Evolutionary conservation across 1,284 basidiomycete genomes (phyloP).

Genomic region (Sanghuangporus sanghuang): DNA sequence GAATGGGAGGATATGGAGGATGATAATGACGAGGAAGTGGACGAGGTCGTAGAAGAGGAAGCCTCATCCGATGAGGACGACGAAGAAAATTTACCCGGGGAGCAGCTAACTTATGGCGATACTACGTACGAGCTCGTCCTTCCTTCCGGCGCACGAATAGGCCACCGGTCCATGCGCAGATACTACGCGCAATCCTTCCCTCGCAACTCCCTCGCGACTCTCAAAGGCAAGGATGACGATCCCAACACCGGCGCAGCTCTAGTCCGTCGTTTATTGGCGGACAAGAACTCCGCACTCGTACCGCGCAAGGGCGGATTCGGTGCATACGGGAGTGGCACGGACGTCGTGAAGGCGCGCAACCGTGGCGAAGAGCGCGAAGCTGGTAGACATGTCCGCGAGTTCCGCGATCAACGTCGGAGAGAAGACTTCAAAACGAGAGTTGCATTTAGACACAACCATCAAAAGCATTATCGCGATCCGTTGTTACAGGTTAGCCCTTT

Average conservation of each 20-base stretch:
- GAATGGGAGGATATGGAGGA: constrained; percentile 61
- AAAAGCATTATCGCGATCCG: constrained; percentile 81
- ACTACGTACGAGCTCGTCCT: constrained; percentile 87
- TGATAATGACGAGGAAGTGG: constrained; percentile 40
- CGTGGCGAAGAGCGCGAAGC: constrained; percentile 92
- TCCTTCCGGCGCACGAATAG: constrained; percentile 89
- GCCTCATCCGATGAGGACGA: constrained; percentile 32
- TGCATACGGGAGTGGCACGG: constrained; percentile 73
- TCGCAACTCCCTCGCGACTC: constrained; percentile 23
- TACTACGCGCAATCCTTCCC: constrained; percentile 87
- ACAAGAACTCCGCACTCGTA: constrained; percentile 79
- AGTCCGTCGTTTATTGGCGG: constrained; percentile 68
- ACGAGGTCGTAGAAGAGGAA: constrained; percentile 47
- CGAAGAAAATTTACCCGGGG: constrained; percentile 33
- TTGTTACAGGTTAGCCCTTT: constrained; percentile 17
- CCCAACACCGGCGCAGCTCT: constrained; percentile 67
- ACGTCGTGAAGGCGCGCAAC: constrained; percentile 89
- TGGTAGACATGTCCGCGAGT: constrained; percentile 81
- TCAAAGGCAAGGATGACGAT: constrained; percentile 42
- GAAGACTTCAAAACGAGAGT: constrained; percentile 86
- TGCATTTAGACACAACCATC: constrained; percentile 74
- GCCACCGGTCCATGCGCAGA: constrained; percentile 82
- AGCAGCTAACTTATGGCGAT: constrained; percentile 63
- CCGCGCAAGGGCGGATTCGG: constrained; percentile 84
- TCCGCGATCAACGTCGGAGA: constrained; percentile 73